Conservation (phyloP, 441 rosid genomes). For the Rhodomyrtus psidioides region DNA sequence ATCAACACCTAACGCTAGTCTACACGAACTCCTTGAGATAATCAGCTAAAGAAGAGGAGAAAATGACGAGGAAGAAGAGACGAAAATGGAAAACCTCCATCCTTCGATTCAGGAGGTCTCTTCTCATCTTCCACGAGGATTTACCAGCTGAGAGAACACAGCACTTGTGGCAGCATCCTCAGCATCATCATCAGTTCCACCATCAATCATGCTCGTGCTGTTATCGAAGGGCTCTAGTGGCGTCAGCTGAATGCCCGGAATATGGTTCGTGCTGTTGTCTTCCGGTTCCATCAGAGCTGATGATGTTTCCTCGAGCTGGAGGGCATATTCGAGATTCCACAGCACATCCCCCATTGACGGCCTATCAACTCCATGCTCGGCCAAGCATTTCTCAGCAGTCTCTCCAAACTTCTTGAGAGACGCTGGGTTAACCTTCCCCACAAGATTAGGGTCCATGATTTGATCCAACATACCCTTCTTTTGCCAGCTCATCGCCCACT, state of each 20-base stretch:
- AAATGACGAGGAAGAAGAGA: conserved; percentile 21
- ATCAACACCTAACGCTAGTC: conserved; percentile 18
- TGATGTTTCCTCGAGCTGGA: conserved; percentile 90
- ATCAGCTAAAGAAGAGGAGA: conserved; percentile 1
- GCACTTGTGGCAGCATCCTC: conserved; percentile 91
- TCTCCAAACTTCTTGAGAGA: conserved; percentile 89
- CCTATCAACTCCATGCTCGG: conserved; percentile 86
- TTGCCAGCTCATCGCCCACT: conserved; percentile 98
- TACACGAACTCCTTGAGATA: conserved; percentile 21
- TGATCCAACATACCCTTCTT: conserved; percentile 91
- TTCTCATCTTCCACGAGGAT: conserved; percentile 88
- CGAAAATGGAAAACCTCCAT: conserved; percentile 18
- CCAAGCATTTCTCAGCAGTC: conserved; percentile 95
- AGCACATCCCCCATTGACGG: conserved; percentile 97
- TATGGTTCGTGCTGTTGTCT: conserved; percentile 96
- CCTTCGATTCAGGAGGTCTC: conserved; percentile 4
- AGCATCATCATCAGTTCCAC: conserved; percentile 65
- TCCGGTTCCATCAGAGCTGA: conserved; percentile 86
- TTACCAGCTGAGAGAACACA: conserved; percentile 94
- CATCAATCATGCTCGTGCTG: conserved; percentile 69
- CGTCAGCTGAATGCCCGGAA: conserved; percentile 69
- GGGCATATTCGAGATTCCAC: conserved; percentile 94
- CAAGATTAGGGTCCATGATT: conserved; percentile 79
- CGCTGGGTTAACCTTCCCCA: conserved; percentile 71
- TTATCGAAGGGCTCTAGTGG: conserved; percentile 84